Percentiles rank a stretch among this genome's conserved stretches.
phyloP scores from a whole-genome alignment of 192 early-diverging fungal species.

The Entomortierella parvispora region DNA sequence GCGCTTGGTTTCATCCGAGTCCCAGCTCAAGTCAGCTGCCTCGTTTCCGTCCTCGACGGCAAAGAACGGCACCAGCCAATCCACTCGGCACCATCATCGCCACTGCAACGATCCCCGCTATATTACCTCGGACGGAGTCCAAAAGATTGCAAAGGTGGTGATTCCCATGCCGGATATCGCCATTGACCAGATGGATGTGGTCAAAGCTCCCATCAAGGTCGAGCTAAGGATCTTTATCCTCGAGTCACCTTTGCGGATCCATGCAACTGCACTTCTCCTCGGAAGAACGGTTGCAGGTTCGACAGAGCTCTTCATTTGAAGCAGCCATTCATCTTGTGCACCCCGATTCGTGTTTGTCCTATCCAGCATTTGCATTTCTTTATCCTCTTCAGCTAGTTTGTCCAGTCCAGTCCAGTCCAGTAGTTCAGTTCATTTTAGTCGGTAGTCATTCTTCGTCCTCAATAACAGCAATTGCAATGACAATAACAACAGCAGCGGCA shows the following conservation, averaged over 20 bases:
- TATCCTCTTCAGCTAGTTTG: too few relatives aligned
- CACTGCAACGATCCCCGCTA: conserved; percentile 32
- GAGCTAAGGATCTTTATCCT: conserved; percentile 45
- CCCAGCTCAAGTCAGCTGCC: conserved; percentile 23
- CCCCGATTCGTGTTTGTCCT: neutral
- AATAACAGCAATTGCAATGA: too few relatives aligned
- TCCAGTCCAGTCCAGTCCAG: too few relatives aligned
- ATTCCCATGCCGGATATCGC: conserved; percentile 50
- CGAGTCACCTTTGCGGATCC: conserved; percentile 29
- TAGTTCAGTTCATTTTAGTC: too few relatives aligned
- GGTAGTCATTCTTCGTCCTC: too few relatives aligned
- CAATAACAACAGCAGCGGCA: too few relatives aligned
- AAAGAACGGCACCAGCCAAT: too few relatives aligned
- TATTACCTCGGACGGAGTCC: conserved; percentile 38
- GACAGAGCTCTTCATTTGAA: conserved; percentile 29
- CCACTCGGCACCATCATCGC: too few relatives aligned
- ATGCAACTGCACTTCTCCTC: conserved; percentile 34
- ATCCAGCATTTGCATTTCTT: neutral
- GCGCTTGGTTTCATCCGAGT: conserved; percentile 12
- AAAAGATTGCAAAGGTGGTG: conserved; percentile 47
- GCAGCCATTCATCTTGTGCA: neutral
- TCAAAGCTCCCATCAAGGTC: conserved; percentile 44
- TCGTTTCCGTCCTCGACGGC: conserved; percentile 21
- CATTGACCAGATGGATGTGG: conserved; percentile 45
- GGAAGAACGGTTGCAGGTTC: conserved; percentile 27